phyloP scores from a whole-genome alignment of 495 filamentous ascomycete genomes.

The Lasiosphaeris hirsuta region DNA sequence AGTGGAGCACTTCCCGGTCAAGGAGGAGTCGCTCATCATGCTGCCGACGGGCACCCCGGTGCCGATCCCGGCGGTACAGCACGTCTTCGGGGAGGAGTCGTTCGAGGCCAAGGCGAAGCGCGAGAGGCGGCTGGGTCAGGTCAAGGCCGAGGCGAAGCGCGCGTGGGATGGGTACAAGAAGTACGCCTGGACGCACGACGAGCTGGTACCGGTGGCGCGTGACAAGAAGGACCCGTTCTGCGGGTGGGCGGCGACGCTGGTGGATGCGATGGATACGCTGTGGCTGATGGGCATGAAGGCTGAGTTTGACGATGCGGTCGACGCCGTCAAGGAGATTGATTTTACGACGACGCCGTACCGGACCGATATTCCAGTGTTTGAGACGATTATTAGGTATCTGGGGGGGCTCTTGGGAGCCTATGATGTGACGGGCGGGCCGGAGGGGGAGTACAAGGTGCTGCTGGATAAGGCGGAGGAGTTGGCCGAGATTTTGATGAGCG shows the following conservation, averaged over 20 bases:
- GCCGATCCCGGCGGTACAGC: constrained; percentile 72
- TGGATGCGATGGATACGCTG: constrained; percentile 88
- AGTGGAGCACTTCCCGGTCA: constrained; percentile 71
- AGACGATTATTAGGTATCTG: constrained; percentile 84
- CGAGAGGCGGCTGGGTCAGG: constrained; percentile 58
- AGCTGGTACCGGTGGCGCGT: constrained; percentile 68
- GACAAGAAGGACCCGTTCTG: constrained; percentile 72
- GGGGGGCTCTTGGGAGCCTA: constrained; percentile 81
- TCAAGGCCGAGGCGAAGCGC: constrained; percentile 73
- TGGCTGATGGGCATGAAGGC: constrained; percentile 94
- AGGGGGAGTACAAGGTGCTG: constrained; percentile 54
- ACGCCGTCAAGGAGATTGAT: constrained; percentile 75
- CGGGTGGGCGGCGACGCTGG: constrained; percentile 91
- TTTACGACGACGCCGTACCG: constrained; percentile 71
- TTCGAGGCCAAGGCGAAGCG: constrained; percentile 58
- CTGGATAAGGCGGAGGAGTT: constrained; percentile 86
- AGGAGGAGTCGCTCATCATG: constrained; percentile 62
- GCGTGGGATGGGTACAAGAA: constrained; percentile 81
- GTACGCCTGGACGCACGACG: constrained; percentile 82
- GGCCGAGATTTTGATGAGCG: constrained; percentile 82
- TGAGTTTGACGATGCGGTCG: constrained; percentile 84
- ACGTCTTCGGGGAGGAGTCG: constrained; percentile 62
- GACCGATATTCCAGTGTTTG: constrained; percentile 71
- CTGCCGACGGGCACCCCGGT: constrained; percentile 70
- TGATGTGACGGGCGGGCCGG: constrained; percentile 65